Conservation (phyloP, 768 basidiomycete genomes). For the Mycena vitilis region DNA sequence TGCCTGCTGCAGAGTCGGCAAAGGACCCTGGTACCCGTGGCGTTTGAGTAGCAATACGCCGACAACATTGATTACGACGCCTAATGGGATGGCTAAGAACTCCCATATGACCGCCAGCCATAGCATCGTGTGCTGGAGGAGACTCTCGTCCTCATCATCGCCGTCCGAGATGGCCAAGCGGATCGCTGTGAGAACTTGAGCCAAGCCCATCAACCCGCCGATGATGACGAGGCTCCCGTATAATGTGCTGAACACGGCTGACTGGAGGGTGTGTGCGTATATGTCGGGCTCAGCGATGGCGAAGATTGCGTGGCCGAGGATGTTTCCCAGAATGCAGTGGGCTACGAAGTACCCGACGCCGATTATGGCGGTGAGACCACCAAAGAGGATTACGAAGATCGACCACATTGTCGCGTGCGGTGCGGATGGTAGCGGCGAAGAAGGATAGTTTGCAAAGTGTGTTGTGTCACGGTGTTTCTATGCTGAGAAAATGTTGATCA, state of each 20-base stretch:
- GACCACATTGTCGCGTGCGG: no score
- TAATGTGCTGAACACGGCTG: neutral
- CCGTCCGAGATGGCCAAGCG: neutral
- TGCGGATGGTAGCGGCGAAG: no score
- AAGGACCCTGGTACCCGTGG: neutral
- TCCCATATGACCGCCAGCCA: neutral
- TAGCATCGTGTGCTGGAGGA: neutral
- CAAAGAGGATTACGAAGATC: no score
- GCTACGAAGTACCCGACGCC: neutral
- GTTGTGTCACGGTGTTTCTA: no score
- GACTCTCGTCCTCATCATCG: neutral
- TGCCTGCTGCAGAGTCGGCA: neutral
- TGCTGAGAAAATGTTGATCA: no score
- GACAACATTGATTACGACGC: neutral
- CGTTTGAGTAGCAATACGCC: neutral
- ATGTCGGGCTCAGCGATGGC: slow-evolving; percentile 9
- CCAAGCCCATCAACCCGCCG: neutral
- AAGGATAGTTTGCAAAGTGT: no score
- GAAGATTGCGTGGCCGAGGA: slow-evolving; percentile 9
- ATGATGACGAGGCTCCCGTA: slow-evolving; percentile 9
- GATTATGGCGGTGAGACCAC: no score
- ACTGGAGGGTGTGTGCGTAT: neutral
- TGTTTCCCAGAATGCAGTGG: slow-evolving; percentile 1
- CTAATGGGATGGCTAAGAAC: neutral
- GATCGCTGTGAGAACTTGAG: neutral